These are phyloP conservation scores for Yamadazyma siamensis DNA, from an alignment of 1,139 yeast genomes.

Conservation along the genomic window DNA sequence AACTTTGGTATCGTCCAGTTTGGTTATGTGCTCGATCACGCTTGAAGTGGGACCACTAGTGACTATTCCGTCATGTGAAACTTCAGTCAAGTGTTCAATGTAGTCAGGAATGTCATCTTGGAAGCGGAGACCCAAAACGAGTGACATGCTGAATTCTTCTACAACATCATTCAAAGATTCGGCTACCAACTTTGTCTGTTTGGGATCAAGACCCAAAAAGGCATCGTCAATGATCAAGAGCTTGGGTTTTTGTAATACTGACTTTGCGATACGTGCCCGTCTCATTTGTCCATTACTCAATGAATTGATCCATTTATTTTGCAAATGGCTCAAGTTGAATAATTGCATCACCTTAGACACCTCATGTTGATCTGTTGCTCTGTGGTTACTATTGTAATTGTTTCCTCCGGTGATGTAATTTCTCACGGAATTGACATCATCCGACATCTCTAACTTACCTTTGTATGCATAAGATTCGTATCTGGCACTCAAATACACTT, in stretches of 20 bases:
- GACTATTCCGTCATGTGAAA: slow-evolving; percentile 51
- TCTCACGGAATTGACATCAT: slow-evolving; percentile 68
- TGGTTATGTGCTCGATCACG: slow-evolving; percentile 8
- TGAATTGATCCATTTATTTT: slow-evolving; percentile 77
- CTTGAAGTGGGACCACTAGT: slow-evolving; percentile 44
- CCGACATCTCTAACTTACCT: slow-evolving; percentile 54
- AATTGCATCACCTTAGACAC: slow-evolving; percentile 43
- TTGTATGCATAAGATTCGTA: slow-evolving; percentile 72
- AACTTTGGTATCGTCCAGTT: slow-evolving; percentile 5
- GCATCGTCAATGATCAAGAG: slow-evolving; percentile 84
- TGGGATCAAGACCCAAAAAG: slow-evolving; percentile 84
- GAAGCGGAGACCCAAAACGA: slow-evolving; percentile 70
- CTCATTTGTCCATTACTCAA: slow-evolving; percentile 92
- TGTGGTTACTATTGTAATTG: slow-evolving; percentile 38
- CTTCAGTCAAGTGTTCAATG: slow-evolving; percentile 70
- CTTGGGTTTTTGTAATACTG: slow-evolving; percentile 62
- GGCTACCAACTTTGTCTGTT: slow-evolving; percentile 60
- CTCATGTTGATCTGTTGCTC: slow-evolving; percentile 14
- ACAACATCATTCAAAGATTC: slow-evolving; percentile 28
- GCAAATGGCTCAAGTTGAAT: slow-evolving; percentile 55
- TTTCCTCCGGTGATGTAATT: slow-evolving; percentile 54
- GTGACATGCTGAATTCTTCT: slow-evolving; percentile 22
- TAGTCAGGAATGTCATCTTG: slow-evolving; percentile 78
- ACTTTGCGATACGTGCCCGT: slow-evolving; percentile 79
- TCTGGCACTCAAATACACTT: slow-evolving; percentile 82